Conservation (phyloP, 768 basidiomycete species). For the Collybiopsis confluens region DNA sequence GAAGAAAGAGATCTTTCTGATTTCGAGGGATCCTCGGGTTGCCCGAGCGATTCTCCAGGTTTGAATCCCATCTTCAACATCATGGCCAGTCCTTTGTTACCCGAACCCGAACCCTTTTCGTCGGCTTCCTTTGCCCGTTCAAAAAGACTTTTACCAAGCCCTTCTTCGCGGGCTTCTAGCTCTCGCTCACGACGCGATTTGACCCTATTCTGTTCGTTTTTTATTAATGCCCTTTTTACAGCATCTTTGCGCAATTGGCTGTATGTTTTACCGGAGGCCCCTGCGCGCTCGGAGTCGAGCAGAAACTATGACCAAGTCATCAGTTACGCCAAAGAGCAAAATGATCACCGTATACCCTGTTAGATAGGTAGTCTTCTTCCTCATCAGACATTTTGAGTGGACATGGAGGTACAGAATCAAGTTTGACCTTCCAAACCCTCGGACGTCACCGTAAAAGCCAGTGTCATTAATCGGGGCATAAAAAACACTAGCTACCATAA, state of each 20-base stretch:
- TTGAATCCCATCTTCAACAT: conserved; percentile 96
- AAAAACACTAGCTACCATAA: conserved; percentile 2
- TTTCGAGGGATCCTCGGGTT: conserved; percentile 17
- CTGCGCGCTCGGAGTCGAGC: too few species aligned
- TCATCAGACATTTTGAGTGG: conserved; percentile 55
- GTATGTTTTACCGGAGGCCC: conserved; percentile 58
- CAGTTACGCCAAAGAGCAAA: neutral
- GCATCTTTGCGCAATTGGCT: conserved; percentile 67
- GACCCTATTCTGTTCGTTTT: conserved; percentile 61
- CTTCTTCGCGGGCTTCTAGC: conserved; percentile 71
- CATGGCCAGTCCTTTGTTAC: conserved; percentile 79
- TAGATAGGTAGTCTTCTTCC: conserved; percentile 86
- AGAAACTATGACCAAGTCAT: too few species aligned
- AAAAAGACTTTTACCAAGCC: conserved; percentile 76
- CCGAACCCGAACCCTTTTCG: conserved; percentile 42
- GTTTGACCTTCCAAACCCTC: neutral
- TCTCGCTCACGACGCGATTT: conserved; percentile 70
- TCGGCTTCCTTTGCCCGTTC: conserved; percentile 68
- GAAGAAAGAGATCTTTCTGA: conserved; percentile 1
- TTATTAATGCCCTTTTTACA: conserved; percentile 48
- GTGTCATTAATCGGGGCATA: conserved; percentile 7
- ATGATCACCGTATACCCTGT: conserved; percentile 37
- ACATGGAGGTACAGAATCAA: neutral
- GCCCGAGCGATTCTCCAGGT: conserved; percentile 75
- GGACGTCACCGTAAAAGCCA: neutral